These are phyloP conservation scores for Mollisiaceae sp. DNA, from an alignment of 2,329 filamentous ascomycete species.

Conservation along the genomic window DNA sequence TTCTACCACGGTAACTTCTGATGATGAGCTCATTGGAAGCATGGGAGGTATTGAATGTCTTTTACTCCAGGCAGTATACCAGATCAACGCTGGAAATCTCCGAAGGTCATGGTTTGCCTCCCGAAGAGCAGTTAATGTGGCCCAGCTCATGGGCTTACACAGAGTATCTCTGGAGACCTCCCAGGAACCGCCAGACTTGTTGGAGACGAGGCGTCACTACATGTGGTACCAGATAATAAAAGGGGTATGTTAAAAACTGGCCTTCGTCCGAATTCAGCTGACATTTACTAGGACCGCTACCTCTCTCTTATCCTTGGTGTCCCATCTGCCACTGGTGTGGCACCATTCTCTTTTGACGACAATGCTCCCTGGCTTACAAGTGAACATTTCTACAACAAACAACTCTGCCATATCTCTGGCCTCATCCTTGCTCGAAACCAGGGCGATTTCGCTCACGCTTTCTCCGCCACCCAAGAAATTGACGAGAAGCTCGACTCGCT, in stretches of 20 bases:
- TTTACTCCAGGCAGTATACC: constrained; percentile 53
- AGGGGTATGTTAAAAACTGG: no score
- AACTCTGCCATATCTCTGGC: no score
- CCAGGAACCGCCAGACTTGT: constrained; percentile 31
- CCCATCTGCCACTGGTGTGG: constrained; percentile 30
- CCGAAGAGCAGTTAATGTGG: constrained; percentile 54
- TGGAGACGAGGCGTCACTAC: constrained; percentile 44
- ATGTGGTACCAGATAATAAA: constrained; percentile 52
- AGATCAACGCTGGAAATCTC: constrained; percentile 52
- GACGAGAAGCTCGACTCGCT: not conserved
- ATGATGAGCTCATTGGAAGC: constrained; percentile 52
- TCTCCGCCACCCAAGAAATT: constrained; percentile 15
- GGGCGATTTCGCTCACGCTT: no score
- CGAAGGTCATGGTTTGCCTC: constrained; percentile 53
- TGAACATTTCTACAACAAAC: no score
- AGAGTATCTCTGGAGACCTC: constrained; percentile 14
- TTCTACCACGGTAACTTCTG: constrained; percentile 46
- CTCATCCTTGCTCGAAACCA: no score
- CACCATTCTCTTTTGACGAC: no score
- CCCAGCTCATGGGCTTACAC: constrained; percentile 40
- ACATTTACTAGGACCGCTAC: constrained; percentile 50
- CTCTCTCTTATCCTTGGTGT: constrained; percentile 54
- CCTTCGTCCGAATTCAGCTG: no score
- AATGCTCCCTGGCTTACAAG: no score
- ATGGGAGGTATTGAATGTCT: constrained; percentile 58